Conservation (phyloP, 2,329 filamentous ascomycete species). For the Aspergillus sp. region DNA sequence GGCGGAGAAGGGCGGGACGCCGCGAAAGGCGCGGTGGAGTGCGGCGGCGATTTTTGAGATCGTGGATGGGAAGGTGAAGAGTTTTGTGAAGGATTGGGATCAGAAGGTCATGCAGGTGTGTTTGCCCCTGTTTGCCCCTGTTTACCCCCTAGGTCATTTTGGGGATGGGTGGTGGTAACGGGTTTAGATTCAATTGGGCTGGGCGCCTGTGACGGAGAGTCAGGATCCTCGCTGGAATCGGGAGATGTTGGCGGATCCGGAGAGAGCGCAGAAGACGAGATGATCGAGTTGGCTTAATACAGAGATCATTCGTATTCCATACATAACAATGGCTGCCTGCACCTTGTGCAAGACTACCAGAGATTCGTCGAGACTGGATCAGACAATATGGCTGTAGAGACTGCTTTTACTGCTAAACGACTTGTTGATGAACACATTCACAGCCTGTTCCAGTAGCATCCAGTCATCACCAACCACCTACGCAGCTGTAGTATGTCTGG, state of each 20-base stretch:
- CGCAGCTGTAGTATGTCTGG: too few species aligned
- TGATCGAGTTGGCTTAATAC: background rate
- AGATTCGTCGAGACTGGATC: too few species aligned
- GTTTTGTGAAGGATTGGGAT: conserved; percentile 34
- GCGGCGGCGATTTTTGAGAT: conserved; percentile 35
- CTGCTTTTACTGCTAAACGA: too few species aligned
- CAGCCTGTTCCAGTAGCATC: too few species aligned
- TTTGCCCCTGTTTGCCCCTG: background rate
- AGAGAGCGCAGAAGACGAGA: conserved; percentile 8
- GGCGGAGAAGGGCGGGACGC: conserved; percentile 15
- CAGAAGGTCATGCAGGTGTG: conserved; percentile 19
- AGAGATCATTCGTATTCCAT: too few species aligned
- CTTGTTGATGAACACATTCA: too few species aligned
- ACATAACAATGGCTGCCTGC: too few species aligned
- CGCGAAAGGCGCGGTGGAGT: conserved; percentile 27
- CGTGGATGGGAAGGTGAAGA: conserved; percentile 27
- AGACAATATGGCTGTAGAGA: too few species aligned
- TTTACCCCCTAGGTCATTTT: background rate
- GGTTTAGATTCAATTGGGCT: conserved; percentile 13
- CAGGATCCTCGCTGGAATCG: conserved; percentile 15
- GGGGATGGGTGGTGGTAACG: background rate
- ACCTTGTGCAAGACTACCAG: too few species aligned
- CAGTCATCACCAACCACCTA: too few species aligned
- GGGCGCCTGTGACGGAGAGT: conserved; percentile 13
- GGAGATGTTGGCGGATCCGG: conserved; percentile 11